A percentile compares a stretch with the other conserved stretches of the same genome.
These are phyloP conservation scores for Lathyrus oleraceus DNA, from an alignment of 306 rosid species.

Conservation along the genomic window DNA sequence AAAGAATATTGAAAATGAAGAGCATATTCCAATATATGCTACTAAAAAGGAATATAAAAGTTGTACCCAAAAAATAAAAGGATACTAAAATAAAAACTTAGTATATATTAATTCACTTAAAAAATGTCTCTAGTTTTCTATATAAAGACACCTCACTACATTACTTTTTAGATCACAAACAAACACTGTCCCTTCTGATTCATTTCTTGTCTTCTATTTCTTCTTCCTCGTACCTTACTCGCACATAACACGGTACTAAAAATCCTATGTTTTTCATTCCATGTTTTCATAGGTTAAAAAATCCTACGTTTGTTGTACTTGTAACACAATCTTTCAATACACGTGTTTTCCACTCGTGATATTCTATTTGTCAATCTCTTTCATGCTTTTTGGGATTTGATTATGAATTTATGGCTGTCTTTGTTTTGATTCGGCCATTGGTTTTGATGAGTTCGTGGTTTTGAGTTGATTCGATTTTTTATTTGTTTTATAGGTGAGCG, in stretches of 20 bases:
- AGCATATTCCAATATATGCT: slow-evolving; percentile 36
- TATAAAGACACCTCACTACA: slow-evolving; percentile 33
- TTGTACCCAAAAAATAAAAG: too few relatives aligned
- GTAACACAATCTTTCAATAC: slow-evolving; percentile 1
- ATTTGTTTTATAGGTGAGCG: slow-evolving; percentile 29
- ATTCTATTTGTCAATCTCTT: slow-evolving; percentile 23
- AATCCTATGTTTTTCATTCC: slow-evolving; percentile 1
- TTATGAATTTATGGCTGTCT: slow-evolving; percentile 1
- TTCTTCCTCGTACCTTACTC: slow-evolving; percentile 22
- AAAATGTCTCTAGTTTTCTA: slow-evolving; percentile 29
- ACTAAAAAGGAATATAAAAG: background rate
- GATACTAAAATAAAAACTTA: background rate
- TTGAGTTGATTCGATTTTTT: background rate
- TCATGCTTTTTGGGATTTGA: background rate
- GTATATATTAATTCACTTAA: background rate
- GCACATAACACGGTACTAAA: slow-evolving; percentile 49
- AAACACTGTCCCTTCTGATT: background rate
- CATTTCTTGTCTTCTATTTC: slow-evolving; percentile 18
- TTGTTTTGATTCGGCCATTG: slow-evolving; percentile 40
- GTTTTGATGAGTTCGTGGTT: slow-evolving; percentile 33
- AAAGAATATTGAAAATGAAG: background rate
- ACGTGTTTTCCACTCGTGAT: slow-evolving; percentile 36
- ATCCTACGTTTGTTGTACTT: slow-evolving; percentile 9
- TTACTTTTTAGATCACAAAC: slow-evolving; percentile 22
- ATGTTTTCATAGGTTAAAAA: background rate